These are phyloP conservation scores for Silene latifolia DNA, from an alignment of 148 eudicot species.

Conservation along the genomic window DNA sequence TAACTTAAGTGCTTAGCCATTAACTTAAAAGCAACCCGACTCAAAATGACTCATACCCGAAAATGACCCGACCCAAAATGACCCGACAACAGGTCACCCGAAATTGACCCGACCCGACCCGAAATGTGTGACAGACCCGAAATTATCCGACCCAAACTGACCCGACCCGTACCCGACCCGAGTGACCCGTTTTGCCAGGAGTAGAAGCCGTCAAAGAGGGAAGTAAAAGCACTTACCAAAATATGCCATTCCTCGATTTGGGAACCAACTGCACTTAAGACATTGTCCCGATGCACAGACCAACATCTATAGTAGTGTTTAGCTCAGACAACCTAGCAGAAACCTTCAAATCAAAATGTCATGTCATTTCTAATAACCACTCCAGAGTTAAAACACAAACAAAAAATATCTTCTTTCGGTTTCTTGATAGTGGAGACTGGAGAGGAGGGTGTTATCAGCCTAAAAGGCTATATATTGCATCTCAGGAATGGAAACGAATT, in stretches of 20 bases:
- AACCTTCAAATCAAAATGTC: conserved; percentile 38
- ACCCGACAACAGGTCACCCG: too few relatives aligned
- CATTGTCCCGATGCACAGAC: conserved; percentile 54
- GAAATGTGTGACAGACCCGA: too few relatives aligned
- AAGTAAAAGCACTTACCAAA: conserved; percentile 37
- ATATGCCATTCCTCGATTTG: conserved; percentile 60
- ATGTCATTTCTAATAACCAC: conserved; percentile 7
- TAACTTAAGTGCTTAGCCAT: too few relatives aligned
- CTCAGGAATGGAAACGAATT: neutral
- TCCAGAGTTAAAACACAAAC: neutral
- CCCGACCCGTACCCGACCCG: too few relatives aligned
- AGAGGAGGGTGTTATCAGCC: neutral
- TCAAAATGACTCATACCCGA: too few relatives aligned
- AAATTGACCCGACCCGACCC: too few relatives aligned
- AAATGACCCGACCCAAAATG: too few relatives aligned
- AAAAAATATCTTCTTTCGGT: neutral
- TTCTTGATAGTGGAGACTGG: neutral
- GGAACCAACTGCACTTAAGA: conserved; percentile 44
- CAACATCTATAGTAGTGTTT: conserved; percentile 62
- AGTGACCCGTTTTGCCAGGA: too few relatives aligned
- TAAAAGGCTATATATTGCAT: neutral
- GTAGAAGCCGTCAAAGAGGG: neutral
- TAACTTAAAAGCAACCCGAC: too few relatives aligned
- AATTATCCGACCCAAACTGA: too few relatives aligned
- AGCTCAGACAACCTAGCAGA: conserved; percentile 64